Evolutionary conservation across 352 stramenopile species (phyloP), one percentile per base, ranked within the genome.

Genomic region (Globisporangium emineosum): DNA sequence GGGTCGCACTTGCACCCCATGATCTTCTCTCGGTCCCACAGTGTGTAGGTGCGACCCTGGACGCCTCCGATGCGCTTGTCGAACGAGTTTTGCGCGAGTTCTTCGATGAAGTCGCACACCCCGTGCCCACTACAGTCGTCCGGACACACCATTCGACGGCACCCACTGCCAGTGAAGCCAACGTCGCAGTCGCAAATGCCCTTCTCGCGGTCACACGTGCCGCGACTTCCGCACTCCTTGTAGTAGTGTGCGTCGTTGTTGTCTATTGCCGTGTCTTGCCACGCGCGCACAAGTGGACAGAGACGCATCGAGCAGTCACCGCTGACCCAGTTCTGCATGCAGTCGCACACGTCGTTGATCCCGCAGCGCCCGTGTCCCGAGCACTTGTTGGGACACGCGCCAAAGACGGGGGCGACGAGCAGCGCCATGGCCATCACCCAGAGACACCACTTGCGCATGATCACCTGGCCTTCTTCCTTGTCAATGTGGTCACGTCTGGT

Each of bases 361-460:
- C 77, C 81, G 65, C 90, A 97, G 57, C 75, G 69, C 29, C 91
- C 90, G 62, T 97, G 90, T 29, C 86, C 88, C n/a, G 76, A 92
- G 74, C 90, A 98, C 71, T 90, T 90, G 81, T 97, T 97, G 21
- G 78, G 75, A 45, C 78, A 83, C 49, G 76, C 76, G 0, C 56
- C 73, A 10, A 70, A 30, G 27, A 64, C 51, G 0, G 65, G 55
- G 13, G 63, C 55, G 27, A 69, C 65, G n/a, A 80, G 56, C 21
- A 76, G 60, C 42, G 60, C 68, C 59, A 78, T 68, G 23, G 69
- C 52, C 40, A 80, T 67, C 37, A 60, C 57, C 49, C 70, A 66
- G 53, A 78, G 37, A 52, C 69, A 73, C 72, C 69, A 79, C 64
- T 67, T 73, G 58, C 72, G 69, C 72, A 71, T 65, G 8, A 19